A percentile compares a stretch with the other conserved stretches of the same genome.
Conservation (phyloP, 495 filamentous ascomycete species). For the Geoglossum glabrum region DNA sequence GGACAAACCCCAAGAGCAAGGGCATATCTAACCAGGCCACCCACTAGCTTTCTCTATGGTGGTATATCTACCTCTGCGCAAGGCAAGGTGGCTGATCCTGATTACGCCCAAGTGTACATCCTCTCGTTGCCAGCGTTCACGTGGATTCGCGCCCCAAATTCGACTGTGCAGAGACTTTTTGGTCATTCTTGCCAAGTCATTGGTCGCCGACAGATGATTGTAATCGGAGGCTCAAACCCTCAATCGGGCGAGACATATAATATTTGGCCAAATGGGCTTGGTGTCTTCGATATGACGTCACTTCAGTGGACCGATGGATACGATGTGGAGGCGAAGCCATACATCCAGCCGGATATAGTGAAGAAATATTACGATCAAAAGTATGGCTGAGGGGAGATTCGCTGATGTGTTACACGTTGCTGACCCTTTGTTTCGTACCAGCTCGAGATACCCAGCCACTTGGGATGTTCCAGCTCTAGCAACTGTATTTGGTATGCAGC, state of each 20-base stretch:
- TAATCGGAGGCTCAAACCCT: not conserved
- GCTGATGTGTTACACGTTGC: not conserved
- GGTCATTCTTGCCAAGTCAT: not conserved
- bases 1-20: too few species aligned
- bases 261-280: not conserved
- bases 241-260: not conserved
- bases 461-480: not conserved
- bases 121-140: not conserved
- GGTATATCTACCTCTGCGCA: not conserved
- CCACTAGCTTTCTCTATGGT: not conserved
- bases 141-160: not conserved
- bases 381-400: too few species aligned
- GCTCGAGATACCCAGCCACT: not conserved
- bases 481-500: not conserved
- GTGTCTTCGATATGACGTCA: slow-evolving; percentile 1
- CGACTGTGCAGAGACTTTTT: not conserved
- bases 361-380: not conserved
- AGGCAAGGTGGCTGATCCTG: not conserved
- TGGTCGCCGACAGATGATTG: not conserved
- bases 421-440: not conserved
- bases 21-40: too few species aligned
- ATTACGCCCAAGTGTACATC: not conserved
- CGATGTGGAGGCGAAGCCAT: not conserved
- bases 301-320: not conserved
- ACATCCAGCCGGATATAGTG: not conserved